A percentile compares a stretch with the other conserved stretches of the same genome.
These are phyloP conservation scores for Rhodosporidiobolus odoratus DNA, from an alignment of 768 basidiomycete genomes.

Conservation along the genomic window DNA sequence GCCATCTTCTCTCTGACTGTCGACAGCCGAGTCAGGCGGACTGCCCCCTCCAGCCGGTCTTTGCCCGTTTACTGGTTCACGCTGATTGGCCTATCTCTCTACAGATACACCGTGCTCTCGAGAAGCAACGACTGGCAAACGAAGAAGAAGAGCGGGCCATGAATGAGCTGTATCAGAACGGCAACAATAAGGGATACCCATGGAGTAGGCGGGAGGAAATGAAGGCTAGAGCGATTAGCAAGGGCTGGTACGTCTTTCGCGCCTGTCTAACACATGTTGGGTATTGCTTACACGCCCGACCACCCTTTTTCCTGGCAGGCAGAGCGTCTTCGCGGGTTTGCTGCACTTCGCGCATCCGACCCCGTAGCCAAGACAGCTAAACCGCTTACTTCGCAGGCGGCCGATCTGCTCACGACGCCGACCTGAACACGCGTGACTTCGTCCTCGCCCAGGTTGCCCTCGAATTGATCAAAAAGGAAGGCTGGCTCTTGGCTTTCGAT, in stretches of 20 bases:
- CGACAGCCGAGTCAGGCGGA: too few relatives aligned
- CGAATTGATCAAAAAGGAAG: constrained; percentile 51
- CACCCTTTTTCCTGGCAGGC: constrained; percentile 2
- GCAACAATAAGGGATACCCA: constrained; percentile 35
- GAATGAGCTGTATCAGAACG: constrained; percentile 25
- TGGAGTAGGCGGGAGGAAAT: constrained; percentile 40
- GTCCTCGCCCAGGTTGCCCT: constrained; percentile 53
- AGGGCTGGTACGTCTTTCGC: constrained; percentile 42
- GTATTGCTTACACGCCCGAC: too few relatives aligned
- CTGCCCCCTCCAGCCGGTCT: too few relatives aligned
- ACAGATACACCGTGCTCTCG: constrained; percentile 44
- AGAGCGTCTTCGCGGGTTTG: constrained; percentile 39
- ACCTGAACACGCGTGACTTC: constrained; percentile 43
- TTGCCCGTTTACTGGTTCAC: too few relatives aligned
- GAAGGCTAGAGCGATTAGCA: constrained; percentile 46
- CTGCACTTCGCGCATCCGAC: too few relatives aligned
- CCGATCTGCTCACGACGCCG: constrained; percentile 44
- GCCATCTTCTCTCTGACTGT: background rate
- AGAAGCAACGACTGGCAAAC: constrained; percentile 41
- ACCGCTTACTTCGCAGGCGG: constrained; percentile 38
- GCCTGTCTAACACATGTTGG: too few relatives aligned
- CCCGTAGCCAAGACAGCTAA: too few relatives aligned
- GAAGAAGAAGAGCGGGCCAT: constrained; percentile 39
- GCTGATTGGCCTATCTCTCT: too few relatives aligned
- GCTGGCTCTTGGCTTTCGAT: constrained; percentile 57